A percentile compares a stretch with the other conserved stretches of the same genome.
Conservation (phyloP, 176 grass and related monocot species). For the Urochloa ruziziensis region DNA sequence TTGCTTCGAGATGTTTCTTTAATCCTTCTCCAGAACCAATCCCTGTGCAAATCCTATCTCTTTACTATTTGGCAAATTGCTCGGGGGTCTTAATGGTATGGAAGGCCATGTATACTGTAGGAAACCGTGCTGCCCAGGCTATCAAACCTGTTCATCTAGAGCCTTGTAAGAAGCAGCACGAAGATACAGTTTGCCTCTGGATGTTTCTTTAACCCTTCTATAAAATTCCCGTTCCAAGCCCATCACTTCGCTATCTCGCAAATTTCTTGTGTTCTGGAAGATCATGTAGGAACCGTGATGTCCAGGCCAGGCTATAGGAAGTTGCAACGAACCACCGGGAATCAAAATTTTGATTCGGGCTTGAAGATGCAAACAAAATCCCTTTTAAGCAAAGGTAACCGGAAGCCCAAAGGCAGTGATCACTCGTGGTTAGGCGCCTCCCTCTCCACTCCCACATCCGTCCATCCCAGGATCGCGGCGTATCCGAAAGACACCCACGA, state of each 20-base stretch:
- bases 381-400: background rate
- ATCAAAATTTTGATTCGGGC: background rate
- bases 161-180: background rate
- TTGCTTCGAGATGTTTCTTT: background rate
- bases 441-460: background rate
- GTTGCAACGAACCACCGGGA: background rate
- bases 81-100: background rate
- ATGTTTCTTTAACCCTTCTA: background rate
- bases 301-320: background rate
- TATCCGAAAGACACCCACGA: background rate
- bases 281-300: background rate
- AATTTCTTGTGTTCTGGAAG: background rate
- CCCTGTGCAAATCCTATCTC: background rate
- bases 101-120: background rate
- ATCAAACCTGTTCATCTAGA: background rate
- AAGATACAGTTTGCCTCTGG: background rate
- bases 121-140: background rate
- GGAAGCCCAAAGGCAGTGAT: background rate
- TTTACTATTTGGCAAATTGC: background rate
- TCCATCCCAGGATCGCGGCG: slow-evolving; percentile 11
- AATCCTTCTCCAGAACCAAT: background rate
- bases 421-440: slow-evolving; percentile 19
- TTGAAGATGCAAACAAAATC: background rate
- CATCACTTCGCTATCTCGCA: background rate
- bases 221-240: background rate